phyloP scores from a whole-genome alignment of 1,284 basidiomycete species.

The Puccinia coronata region DNA sequence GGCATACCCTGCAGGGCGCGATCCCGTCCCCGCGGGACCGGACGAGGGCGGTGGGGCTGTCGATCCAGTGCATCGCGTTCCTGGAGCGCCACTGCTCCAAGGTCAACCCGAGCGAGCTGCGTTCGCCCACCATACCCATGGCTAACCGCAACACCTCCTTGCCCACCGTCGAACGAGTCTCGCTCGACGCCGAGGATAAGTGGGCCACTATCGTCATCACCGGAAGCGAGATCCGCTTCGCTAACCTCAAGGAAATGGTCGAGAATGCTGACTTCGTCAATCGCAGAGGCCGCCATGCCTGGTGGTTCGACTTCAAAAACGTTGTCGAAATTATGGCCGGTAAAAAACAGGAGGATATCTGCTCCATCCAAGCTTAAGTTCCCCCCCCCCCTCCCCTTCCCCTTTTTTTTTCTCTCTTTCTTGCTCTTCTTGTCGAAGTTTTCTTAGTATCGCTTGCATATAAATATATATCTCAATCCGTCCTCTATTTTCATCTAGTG shows the following conservation, averaged over 20 bases:
- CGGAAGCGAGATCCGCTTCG: constrained; percentile 74
- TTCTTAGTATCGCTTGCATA: background rate
- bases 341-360: constrained; percentile 25
- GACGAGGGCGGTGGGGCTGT: constrained; percentile 81
- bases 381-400: background rate
- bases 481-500: background rate
- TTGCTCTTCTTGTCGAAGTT: background rate
- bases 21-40: constrained; percentile 92
- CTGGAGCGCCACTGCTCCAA: constrained; percentile 75
- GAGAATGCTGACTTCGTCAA: constrained; percentile 85
- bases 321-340: constrained; percentile 69
- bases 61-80: constrained; percentile 90
- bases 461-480: background rate
- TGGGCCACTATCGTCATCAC: constrained; percentile 87
- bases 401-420: background rate
- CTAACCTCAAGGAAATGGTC: constrained; percentile 79
- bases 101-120: constrained; percentile 52
- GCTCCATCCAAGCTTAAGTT: background rate
- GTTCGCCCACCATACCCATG: background rate
- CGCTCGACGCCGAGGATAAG: constrained; percentile 62
- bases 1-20: constrained; percentile 94
- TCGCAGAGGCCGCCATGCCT: constrained; percentile 74
- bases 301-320: constrained; percentile 76
- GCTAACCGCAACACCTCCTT: constrained; percentile 53
- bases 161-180: constrained; percentile 48